These are phyloP conservation scores for Suillus variegatus DNA, from an alignment of 768 basidiomycete species.

Conservation along the genomic window DNA sequence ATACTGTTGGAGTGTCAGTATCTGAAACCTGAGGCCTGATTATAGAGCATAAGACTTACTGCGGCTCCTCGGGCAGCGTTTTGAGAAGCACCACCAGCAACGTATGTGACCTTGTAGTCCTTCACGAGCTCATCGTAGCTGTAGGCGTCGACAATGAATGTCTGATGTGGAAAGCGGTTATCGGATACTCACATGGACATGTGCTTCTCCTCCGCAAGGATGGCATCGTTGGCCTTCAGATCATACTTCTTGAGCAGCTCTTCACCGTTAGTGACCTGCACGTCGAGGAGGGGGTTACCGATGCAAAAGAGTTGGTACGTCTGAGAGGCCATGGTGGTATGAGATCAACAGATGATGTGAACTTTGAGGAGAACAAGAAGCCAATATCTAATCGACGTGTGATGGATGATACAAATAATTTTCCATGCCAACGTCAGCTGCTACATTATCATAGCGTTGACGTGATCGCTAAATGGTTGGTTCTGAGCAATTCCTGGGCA, in stretches of 20 bases:
- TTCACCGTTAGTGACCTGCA: conserved; percentile 89
- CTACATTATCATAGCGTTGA: background rate
- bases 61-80: conserved; percentile 97
- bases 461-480: background rate
- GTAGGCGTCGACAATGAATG: conserved; percentile 8
- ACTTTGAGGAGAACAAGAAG: conserved; percentile 9
- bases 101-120: conserved; percentile 79
- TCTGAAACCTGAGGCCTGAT: conserved; percentile 4
- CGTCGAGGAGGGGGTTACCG: conserved; percentile 96
- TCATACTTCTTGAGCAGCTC: conserved; percentile 84
- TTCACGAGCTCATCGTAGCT: conserved; percentile 90
- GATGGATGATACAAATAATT: background rate
- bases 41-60: conserved; percentile 47
- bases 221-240: conserved; percentile 93
- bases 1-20: conserved; percentile 57
- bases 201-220: conserved; percentile 90
- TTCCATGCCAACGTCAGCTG: conserved; percentile 4
- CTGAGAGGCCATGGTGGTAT: conserved; percentile 40
- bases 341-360: conserved; percentile 13
- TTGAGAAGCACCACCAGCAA: conserved; percentile 96
- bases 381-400: background rate
- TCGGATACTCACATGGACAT: conserved; percentile 64
- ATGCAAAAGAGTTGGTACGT: conserved; percentile 79
- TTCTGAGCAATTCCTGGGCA: background rate
- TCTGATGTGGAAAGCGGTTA: background rate